Percentiles rank a stretch among this genome's conserved stretches.
These are phyloP conservation scores for Cyclotella cryptica DNA, from an alignment of 108 stramenopile species.

Conservation along the genomic window DNA sequence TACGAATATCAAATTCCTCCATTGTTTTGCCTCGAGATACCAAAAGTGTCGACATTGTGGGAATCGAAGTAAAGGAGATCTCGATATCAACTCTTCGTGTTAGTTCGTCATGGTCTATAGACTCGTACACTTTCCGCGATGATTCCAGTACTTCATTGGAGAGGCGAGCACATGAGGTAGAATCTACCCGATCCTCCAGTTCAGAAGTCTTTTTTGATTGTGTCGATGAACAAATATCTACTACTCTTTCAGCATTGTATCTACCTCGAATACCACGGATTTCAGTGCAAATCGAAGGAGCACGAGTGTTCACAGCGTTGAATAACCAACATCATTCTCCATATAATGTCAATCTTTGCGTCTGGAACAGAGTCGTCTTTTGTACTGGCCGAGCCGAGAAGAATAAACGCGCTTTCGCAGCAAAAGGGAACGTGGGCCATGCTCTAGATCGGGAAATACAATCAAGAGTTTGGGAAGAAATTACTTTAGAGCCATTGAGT, in stretches of 20 bases:
- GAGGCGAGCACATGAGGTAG: not conserved
- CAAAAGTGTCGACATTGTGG: slow-evolving; percentile 64
- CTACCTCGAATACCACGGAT: slow-evolving; percentile 34
- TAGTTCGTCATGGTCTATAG: slow-evolving; percentile 39
- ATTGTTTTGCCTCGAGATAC: slow-evolving; percentile 70
- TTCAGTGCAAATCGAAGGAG: slow-evolving; percentile 27
- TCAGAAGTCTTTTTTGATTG: slow-evolving; percentile 53
- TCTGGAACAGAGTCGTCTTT: slow-evolving; percentile 39
- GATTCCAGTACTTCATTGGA: not conserved
- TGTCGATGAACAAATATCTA: slow-evolving; percentile 19
- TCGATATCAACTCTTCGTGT: slow-evolving; percentile 42
- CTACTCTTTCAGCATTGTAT: not conserved
- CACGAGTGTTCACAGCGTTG: slow-evolving; percentile 54
- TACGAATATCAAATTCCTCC: slow-evolving; percentile 58
- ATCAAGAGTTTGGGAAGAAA: slow-evolving; percentile 68
- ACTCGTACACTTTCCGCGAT: slow-evolving; percentile 30
- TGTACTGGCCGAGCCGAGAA: slow-evolving; percentile 48
- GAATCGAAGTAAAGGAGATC: slow-evolving; percentile 62
- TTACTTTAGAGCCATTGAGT: slow-evolving; percentile 55
- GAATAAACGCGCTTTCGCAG: slow-evolving; percentile 52
- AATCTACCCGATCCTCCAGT: slow-evolving; percentile 5
- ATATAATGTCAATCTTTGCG: slow-evolving; percentile 35
- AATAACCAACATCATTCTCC: slow-evolving; percentile 19
- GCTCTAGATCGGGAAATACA: slow-evolving; percentile 24
- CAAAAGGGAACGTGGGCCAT: slow-evolving; percentile 16